Evolutionary conservation across 257 asterid genomes (phyloP).

Genomic region (Eustoma russellianum): DNA sequence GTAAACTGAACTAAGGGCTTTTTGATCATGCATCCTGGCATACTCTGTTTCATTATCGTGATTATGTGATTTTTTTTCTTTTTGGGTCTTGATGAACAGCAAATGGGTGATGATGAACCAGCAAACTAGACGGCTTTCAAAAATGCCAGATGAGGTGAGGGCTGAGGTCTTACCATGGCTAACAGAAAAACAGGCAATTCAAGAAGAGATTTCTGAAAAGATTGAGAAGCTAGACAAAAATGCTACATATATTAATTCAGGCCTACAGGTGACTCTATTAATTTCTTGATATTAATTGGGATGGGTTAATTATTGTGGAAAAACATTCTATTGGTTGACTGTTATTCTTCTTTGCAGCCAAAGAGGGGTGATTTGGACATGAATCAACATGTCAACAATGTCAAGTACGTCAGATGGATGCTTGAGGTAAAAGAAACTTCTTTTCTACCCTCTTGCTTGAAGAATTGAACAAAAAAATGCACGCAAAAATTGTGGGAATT

Average conservation of each 20-base stretch:
- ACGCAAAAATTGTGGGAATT: no score
- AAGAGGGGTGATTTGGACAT: conserved; percentile 91
- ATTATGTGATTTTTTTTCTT: no score
- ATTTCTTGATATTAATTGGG: not conserved
- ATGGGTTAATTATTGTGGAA: no score
- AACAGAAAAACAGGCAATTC: conserved; percentile 54
- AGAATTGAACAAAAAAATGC: no score
- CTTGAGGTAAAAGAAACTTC: conserved; percentile 51
- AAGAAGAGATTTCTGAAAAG: conserved; percentile 45
- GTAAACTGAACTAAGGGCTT: no score
- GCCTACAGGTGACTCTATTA: conserved; percentile 48
- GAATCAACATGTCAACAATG: conserved; percentile 96
- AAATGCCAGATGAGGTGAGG: conserved; percentile 88
- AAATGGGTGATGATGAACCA: conserved; percentile 97
- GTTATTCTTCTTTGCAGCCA: conserved; percentile 39
- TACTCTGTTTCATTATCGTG: no score
- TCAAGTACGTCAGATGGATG: conserved; percentile 84
- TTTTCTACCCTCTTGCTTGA: no score
- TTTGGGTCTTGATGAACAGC: conserved; percentile 30
- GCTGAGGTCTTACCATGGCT: conserved; percentile 79
- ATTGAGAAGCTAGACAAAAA: conserved; percentile 45
- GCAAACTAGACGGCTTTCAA: conserved; percentile 71
- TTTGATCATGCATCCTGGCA: no score
- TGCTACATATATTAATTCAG: conserved; percentile 29
- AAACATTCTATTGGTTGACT: not conserved